phyloP scores from a whole-genome alignment of 257 asterid genomes.

The Paraleonurus japonicus region DNA sequence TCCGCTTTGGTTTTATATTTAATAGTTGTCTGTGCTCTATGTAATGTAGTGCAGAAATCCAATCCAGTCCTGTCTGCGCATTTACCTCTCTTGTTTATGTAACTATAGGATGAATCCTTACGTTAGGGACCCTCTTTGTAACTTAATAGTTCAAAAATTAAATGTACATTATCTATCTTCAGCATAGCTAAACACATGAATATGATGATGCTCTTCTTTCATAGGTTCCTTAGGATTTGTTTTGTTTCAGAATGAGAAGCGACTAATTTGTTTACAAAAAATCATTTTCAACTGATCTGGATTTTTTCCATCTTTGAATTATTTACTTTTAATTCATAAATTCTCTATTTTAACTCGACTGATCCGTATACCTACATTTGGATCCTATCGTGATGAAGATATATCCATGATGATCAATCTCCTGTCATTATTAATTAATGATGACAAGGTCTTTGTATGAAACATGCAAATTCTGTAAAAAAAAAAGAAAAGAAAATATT shows the following conservation, averaged over 20 bases:
- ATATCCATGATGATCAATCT: background rate
- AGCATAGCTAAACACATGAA: background rate
- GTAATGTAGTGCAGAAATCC: constrained; percentile 21
- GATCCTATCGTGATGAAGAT: background rate
- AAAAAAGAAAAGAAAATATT: no score
- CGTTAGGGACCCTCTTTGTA: constrained; percentile 31
- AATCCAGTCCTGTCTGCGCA: constrained; percentile 16
- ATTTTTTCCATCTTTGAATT: no score
- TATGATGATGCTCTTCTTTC: background rate
- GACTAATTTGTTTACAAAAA: background rate
- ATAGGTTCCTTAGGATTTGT: background rate
- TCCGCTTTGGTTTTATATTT: constrained; percentile 12
- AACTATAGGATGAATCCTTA: constrained; percentile 14
- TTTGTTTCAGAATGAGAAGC: background rate
- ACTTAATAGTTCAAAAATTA: constrained; percentile 14
- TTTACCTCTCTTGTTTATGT: constrained; percentile 16
- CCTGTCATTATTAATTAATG: no score
- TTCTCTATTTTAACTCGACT: no score
- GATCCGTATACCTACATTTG: background rate
- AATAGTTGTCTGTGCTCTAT: constrained; percentile 23
- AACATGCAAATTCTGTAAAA: no score
- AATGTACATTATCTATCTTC: constrained; percentile 37
- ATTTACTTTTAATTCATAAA: no score
- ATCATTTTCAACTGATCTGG: no score
- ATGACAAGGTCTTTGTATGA: no score